Conservation (phyloP, 495 filamentous ascomycete species). For the Hypoxylon perforatum region DNA sequence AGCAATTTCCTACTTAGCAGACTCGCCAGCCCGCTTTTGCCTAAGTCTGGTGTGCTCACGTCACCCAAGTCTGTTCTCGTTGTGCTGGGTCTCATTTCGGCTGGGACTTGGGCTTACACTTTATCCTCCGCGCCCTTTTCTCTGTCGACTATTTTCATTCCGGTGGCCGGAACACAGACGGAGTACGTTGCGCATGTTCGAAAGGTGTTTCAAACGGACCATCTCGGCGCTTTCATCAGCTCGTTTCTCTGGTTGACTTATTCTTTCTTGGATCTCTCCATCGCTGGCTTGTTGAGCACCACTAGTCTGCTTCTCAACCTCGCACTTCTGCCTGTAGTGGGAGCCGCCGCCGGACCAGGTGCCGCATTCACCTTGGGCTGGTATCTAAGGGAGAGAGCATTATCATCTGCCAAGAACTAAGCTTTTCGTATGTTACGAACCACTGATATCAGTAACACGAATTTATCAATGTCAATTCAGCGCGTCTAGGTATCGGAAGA, state of each 20-base stretch:
- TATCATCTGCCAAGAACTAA: conserved; percentile 3
- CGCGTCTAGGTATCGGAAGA: no score
- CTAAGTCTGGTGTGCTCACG: not conserved
- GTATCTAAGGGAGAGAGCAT: conserved; percentile 23
- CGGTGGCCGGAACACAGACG: conserved; percentile 1
- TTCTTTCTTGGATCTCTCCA: conserved; percentile 25
- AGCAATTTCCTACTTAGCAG: conserved; percentile 8
- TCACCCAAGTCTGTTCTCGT: conserved; percentile 12
- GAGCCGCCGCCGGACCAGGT: conserved; percentile 9
- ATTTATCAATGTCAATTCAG: no score
- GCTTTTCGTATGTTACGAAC: not conserved
- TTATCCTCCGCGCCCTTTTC: conserved; percentile 19
- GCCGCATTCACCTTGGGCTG: conserved; percentile 18
- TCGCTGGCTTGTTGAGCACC: conserved; percentile 3
- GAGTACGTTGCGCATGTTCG: conserved; percentile 15
- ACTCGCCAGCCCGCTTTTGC: not conserved
- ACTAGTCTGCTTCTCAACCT: conserved; percentile 7
- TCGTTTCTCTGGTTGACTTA: conserved; percentile 30
- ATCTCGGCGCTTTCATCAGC: conserved; percentile 10
- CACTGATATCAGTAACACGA: no score
- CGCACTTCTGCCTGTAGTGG: conserved; percentile 2
- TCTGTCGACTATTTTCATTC: conserved; percentile 24
- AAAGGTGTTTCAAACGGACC: conserved; percentile 18
- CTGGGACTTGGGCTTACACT: conserved; percentile 19
- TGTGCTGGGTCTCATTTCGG: conserved; percentile 10